Evolutionary conservation across 2,329 filamentous ascomycete genomes (phyloP).

Genomic region (Arthrocladium fulminans): DNA sequence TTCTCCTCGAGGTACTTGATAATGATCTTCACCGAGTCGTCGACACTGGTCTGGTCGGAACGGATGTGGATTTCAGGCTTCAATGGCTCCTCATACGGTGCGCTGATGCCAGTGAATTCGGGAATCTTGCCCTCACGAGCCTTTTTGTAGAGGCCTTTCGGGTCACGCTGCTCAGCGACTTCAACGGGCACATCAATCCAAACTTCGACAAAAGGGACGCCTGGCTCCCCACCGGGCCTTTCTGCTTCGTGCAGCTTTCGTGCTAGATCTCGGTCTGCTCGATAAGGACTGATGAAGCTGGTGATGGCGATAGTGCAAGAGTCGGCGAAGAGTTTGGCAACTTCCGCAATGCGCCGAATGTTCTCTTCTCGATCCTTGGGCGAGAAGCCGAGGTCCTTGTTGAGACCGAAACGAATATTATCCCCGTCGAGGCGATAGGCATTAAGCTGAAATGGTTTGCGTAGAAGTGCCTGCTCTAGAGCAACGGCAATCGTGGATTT

Average conservation of each 20-base stretch:
- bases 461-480: slow-evolving; percentile 91
- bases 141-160: slow-evolving; percentile 97
- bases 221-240: slow-evolving; percentile 47
- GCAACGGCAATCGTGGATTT: slow-evolving; percentile 96
- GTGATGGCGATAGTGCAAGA: slow-evolving; percentile 78
- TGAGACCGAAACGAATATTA: slow-evolving; percentile 95
- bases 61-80: slow-evolving; percentile 79
- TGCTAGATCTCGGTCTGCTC: slow-evolving; percentile 72
- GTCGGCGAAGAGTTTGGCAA: slow-evolving; percentile 95
- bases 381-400: slow-evolving; percentile 93
- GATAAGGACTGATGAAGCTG: slow-evolving; percentile 94
- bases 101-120: slow-evolving; percentile 92
- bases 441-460: slow-evolving; percentile 56
- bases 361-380: slow-evolving; percentile 95
- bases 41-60: slow-evolving; percentile 71
- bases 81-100: slow-evolving; percentile 85
- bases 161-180: slow-evolving; percentile 88
- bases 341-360: slow-evolving; percentile 91
- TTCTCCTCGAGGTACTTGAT: slow-evolving; percentile 65
- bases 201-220: slow-evolving; percentile 86
- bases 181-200: slow-evolving; percentile 85
- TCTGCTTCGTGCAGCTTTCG: slow-evolving; percentile 66
- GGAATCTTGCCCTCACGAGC: slow-evolving; percentile 87
- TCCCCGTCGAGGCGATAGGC: slow-evolving; percentile 95
- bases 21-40: slow-evolving; percentile 82